Percentiles rank a stretch among this genome's conserved stretches.
phyloP scores from a whole-genome alignment of 306 rosid genomes.

The Prosopis cineraria region DNA sequence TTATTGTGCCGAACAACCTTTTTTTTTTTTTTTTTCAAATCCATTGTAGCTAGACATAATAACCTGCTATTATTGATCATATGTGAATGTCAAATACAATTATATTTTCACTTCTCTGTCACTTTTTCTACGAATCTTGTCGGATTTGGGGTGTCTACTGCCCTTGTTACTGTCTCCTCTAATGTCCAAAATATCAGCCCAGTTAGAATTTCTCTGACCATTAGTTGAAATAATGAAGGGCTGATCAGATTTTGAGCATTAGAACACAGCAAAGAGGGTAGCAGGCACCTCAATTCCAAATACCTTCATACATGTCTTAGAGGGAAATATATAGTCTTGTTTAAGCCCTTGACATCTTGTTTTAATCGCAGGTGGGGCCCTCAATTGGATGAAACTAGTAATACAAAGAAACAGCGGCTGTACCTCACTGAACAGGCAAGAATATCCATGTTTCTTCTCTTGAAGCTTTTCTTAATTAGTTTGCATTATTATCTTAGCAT shows the following conservation, averaged over 20 bases:
- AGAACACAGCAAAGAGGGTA: too few relatives aligned
- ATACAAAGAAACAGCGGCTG: background rate
- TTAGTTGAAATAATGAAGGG: too few relatives aligned
- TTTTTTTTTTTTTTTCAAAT: too few relatives aligned
- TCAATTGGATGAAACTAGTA: background rate
- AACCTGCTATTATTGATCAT: too few relatives aligned
- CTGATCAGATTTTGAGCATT: too few relatives aligned
- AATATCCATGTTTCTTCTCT: background rate
- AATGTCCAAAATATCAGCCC: too few relatives aligned
- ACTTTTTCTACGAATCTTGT: background rate
- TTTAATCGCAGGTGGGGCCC: constrained; percentile 5
- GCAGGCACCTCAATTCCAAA: too few relatives aligned
- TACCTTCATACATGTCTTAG: background rate
- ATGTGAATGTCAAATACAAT: background rate
- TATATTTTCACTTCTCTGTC: background rate
- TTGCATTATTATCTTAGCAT: background rate
- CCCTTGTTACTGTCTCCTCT: too few relatives aligned
- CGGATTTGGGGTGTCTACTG: too few relatives aligned
- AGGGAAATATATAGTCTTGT: background rate
- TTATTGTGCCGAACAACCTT: too few relatives aligned
- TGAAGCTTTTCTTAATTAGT: background rate
- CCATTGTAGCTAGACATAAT: too few relatives aligned
- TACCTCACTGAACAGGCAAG: constrained; percentile 6
- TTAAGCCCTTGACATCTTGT: background rate
- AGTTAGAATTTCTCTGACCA: too few relatives aligned